Base-by-base conservation (phyloP, 2,329 filamentous ascomycete genomes). In the Trichophyton schoenleinii region DNA sequence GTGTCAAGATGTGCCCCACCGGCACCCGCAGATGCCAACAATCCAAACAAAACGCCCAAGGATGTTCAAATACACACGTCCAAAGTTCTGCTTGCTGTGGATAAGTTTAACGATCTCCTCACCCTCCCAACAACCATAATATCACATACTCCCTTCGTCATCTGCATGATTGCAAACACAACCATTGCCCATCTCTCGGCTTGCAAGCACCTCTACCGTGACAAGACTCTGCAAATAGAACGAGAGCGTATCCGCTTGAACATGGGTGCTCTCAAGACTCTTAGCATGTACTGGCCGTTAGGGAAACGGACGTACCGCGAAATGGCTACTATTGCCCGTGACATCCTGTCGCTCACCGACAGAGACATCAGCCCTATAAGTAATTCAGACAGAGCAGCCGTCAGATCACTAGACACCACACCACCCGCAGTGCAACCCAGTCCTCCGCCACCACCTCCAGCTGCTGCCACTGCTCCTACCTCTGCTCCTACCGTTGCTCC, bases 171-270 rank as follows among this genome's bases (percentile, higher is more conserved):
- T 52, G 72, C 69, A 42, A 72, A 71, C 31, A 72, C 70, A 0
- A 72, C 71, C 0, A 68, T 77, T 66, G 86, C 90, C 1, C 87
- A 91, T 67, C 79, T 91, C 6, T 72, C 75, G 0, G 74, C 74
- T 1, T 77, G 74, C 63, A 70, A 68, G 9, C 75, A 71, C 62
- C 61, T 73, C 22, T 68, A 73, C 44, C 63, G 66, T 1, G 72
- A 68, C 0, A 63, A 70, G 34, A 66, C 69, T 42, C 65, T 75
- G 13, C 66, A 66, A 4, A 65, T 73, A 1, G 70, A 72, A 2
- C 67, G 75, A 3, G 70, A 76, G 46, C 73, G 76, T 60, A 73
- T 77, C 28, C 69, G 74, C 1, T 62, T 76, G 60, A 72, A 63
- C 9, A 75, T 77, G 55, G 75, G 73, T 0, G 74, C 69, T 36